These are phyloP conservation scores for Ophiognomonia clavigignenti-juglandacearum DNA, from an alignment of 2,329 filamentous ascomycete species.

Conservation along the genomic window DNA sequence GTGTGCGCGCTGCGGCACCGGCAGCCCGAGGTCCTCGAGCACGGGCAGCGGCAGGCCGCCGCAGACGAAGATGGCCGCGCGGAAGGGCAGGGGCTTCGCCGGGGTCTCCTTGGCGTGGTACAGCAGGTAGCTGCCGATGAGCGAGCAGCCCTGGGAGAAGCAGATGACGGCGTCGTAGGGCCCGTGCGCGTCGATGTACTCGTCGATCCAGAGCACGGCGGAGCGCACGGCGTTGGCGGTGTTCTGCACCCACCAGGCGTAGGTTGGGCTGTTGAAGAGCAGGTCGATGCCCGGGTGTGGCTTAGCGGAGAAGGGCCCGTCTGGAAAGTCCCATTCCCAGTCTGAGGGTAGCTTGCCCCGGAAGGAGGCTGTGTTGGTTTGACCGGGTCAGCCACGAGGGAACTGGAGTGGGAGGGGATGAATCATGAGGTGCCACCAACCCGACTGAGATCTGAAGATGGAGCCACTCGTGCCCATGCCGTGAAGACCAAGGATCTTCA, in stretches of 20 bases:
- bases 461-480: conserved; percentile 31
- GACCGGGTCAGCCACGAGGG: background rate
- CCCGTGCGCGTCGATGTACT: conserved; percentile 27
- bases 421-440: conserved; percentile 19
- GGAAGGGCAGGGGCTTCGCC: conserved; percentile 28
- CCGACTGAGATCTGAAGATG: conserved; percentile 32
- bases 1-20: conserved; percentile 26
- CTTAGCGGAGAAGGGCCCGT: conserved; percentile 26
- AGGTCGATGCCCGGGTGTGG: conserved; percentile 29
- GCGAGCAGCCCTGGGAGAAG: conserved; percentile 34
- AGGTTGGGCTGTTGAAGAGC: conserved; percentile 25
- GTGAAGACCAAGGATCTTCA: conserved; percentile 32
- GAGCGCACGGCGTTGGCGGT: conserved; percentile 26
- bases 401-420: background rate
- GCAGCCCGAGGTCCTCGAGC: conserved; percentile 30
- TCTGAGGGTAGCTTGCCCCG: conserved; percentile 27
- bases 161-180: conserved; percentile 32
- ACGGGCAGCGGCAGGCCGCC: conserved; percentile 31
- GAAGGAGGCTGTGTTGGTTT: conserved; percentile 24
- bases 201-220: conserved; percentile 31
- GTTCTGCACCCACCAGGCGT: conserved; percentile 25
- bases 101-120: conserved; percentile 30
- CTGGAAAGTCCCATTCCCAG: conserved; percentile 29
- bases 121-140: conserved; percentile 34
- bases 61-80: conserved; percentile 35